A percentile compares a stretch with the other conserved stretches of the same genome.
These are phyloP conservation scores for Hansfordia pulvinata DNA, from an alignment of 2,329 filamentous ascomycete species.

Conservation along the genomic window DNA sequence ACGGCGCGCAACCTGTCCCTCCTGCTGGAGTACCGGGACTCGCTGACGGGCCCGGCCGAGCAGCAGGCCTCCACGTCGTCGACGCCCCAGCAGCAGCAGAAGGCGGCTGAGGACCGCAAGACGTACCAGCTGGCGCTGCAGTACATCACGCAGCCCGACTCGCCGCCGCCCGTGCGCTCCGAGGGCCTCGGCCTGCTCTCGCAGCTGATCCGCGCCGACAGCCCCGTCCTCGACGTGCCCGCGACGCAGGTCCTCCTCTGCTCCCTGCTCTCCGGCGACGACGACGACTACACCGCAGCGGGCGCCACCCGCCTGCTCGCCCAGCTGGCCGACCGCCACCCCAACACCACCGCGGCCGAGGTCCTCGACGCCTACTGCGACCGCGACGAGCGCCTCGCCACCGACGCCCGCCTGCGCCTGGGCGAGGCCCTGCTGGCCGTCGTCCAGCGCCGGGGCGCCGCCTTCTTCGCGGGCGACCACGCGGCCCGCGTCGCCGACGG, in stretches of 20 bases:
- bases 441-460: conserved; percentile 43
- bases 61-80: conserved; percentile 17
- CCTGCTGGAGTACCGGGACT: conserved; percentile 40
- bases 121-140: conserved; percentile 48
- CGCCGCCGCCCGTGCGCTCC: conserved; percentile 51
- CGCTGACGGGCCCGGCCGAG: conserved; percentile 31
- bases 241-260: conserved; percentile 50
- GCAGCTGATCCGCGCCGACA: conserved; percentile 37
- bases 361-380: conserved; percentile 58
- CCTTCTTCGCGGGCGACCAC: conserved; percentile 41
- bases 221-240: conserved; percentile 51
- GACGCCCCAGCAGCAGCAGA: conserved; percentile 31
- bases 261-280: conserved; percentile 45
- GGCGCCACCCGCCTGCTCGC: conserved; percentile 53
- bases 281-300: conserved; percentile 59
- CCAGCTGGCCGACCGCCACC: conserved; percentile 46
- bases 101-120: conserved; percentile 47
- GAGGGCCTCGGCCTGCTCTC: conserved; percentile 51
- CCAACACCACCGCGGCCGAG: conserved; percentile 46
- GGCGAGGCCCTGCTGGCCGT: conserved; percentile 55
- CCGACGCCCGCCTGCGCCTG: conserved; percentile 54
- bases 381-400: conserved; percentile 36
- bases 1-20: conserved; percentile 43
- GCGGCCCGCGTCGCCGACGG: conserved; percentile 40
- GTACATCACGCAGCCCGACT: conserved; percentile 48